Base-by-base conservation (phyloP, 352 stramenopile genomes). In the Globisporangium abappressorium region DNA sequence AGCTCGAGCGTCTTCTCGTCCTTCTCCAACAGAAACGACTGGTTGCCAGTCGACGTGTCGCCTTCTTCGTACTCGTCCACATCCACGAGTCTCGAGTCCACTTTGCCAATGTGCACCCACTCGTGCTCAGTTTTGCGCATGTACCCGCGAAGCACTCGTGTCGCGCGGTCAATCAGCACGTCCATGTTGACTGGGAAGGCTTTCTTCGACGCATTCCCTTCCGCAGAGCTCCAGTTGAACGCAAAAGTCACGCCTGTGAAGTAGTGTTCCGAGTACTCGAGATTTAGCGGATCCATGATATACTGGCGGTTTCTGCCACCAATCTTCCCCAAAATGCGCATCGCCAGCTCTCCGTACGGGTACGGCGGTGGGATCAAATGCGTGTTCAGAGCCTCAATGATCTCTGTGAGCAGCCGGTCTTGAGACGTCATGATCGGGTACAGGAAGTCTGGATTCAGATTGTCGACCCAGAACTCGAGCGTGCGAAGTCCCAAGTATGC, bases 391-490 rank as follows among this genome's bases (percentile, higher is more conserved):
- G 96, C 91, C 63, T 95, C 87, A 68, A 99, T 98, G 61, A 99
- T 92, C 58, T 98, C 89, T 12, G 93, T 97, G 11, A 99, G 82
- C 34, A 97, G 59, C 6, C 87, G 78, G 22, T 95, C 89, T 62
- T 97, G 88, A 11, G 87, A 95, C 12, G 85, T 95, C 88, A 98
- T 96, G 70, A 98, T 95, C 46, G 90, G 87, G 75, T 98, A 98
- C 33, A 99, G 72, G 71, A 98, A 99, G 65, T 99, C 94, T 6
- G 97, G 92, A 75, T 99, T 98, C 18, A 99, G 76, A 74, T 99
- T 99, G 75, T 99, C 97, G 8, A 99, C 92, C 98, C 97, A 99
- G 74, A 99, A 99, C 79, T 99, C 97, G 2, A 99, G 82, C 26
- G 94, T 99, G 6, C 94, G 85, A 34, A 99, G 75, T 38, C 93